phyloP scores from a whole-genome alignment of 1,284 basidiomycete genomes.

The Cutaneotrichosporon arboriforme region DNA sequence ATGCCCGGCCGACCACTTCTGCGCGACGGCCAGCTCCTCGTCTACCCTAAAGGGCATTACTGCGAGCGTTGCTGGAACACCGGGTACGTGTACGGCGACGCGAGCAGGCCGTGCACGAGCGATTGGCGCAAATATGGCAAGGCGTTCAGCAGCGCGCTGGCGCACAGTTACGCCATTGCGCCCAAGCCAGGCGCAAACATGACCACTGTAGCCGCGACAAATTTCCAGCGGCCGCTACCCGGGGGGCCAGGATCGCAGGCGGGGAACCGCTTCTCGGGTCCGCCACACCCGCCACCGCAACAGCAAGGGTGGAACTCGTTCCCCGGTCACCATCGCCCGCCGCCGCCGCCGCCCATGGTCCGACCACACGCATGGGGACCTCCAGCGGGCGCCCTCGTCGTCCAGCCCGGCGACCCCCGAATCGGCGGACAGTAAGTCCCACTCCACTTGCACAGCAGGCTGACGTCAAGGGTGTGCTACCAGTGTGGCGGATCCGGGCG shows the following conservation, averaged over 20 bases:
- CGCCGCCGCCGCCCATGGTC: constrained; percentile 14
- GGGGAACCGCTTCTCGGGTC: not conserved
- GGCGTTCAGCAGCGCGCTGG: constrained; percentile 39
- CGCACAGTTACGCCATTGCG: constrained; percentile 33
- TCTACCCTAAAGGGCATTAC: constrained; percentile 39
- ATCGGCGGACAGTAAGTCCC: constrained; percentile 41
- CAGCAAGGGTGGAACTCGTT: not conserved
- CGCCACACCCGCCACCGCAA: not conserved
- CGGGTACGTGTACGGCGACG: constrained; percentile 44
- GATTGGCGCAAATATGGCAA: constrained; percentile 47
- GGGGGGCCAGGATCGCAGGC: not conserved
- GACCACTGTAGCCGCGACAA: constrained; percentile 25
- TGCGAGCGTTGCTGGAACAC: constrained; percentile 46
- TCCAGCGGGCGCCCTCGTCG: constrained; percentile 32
- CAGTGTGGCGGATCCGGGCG: constrained; percentile 36
- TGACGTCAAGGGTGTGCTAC: constrained; percentile 27
- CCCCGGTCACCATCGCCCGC: not conserved
- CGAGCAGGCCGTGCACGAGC: constrained; percentile 28
- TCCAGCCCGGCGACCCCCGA: constrained; percentile 41
- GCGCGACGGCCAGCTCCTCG: constrained; percentile 36
- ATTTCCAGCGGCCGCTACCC: constrained; percentile 43
- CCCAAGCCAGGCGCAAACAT: constrained; percentile 21
- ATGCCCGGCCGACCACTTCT: constrained; percentile 44
- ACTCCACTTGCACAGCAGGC: not conserved
- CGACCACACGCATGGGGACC: constrained; percentile 8